Evolutionary conservation across 192 early-diverging fungal genomes (phyloP).

Genomic region (Umbelopsis sp.): DNA sequence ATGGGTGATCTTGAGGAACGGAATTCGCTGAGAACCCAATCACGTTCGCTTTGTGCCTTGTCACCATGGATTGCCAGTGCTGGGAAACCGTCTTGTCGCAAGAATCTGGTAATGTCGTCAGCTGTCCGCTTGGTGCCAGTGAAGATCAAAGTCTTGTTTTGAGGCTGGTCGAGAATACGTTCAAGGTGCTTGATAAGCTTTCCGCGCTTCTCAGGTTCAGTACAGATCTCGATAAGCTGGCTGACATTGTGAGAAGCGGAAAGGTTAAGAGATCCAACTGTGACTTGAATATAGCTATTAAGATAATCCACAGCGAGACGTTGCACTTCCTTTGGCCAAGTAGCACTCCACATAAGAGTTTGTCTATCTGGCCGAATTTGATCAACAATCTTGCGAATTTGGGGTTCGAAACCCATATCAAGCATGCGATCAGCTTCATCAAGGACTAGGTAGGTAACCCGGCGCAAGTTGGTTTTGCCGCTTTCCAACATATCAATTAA

Average conservation of each 20-base stretch:
- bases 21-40: conserved; percentile 95
- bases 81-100: conserved; percentile 89
- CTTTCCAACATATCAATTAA: conserved; percentile 95
- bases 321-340: conserved; percentile 98
- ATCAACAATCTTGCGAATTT: conserved; percentile 97
- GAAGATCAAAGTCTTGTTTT: conserved; percentile 89
- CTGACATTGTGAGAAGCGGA: conserved; percentile 91
- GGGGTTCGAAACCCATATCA: conserved; percentile 99
- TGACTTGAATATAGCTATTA: conserved; percentile 94
- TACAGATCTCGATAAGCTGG: conserved; percentile 90
- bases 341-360: conserved; percentile 99
- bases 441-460: conserved; percentile 96
- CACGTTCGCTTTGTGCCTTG: conserved; percentile 94
- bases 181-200: conserved; percentile 85
- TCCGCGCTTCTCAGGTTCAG: conserved; percentile 82
- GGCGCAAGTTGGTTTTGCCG: conserved; percentile 85
- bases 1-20: conserved; percentile 83
- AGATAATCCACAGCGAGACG: conserved; percentile 89
- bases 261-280: conserved; percentile 91
- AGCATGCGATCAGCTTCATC: conserved; percentile 99
- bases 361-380: conserved; percentile 97
- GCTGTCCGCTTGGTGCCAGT: conserved; percentile 94
- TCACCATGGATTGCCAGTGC: conserved; percentile 97
- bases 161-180: conserved; percentile 74
- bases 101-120: conserved; percentile 81